Evolutionary conservation across 139 green algal species (phyloP), one percentile per base, ranked within the genome.

Genomic region (Asterochloris erici): DNA sequence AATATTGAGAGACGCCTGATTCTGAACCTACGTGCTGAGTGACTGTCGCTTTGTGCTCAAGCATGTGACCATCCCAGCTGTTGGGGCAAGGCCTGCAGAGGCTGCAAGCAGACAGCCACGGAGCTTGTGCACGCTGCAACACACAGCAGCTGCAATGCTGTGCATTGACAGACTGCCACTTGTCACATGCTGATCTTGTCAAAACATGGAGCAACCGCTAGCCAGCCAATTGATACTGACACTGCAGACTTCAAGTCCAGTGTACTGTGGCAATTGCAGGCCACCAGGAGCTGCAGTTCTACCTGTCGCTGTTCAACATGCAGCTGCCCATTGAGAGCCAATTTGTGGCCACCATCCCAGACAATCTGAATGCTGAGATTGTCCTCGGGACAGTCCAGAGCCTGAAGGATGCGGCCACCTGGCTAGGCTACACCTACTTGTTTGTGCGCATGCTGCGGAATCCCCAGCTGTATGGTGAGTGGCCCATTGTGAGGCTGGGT

Each of bases 311-410:
- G 14, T 94, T 99, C 87, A 99, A 99, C 90, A 90, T 94, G 91
- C 97, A 99, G 91, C 94, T 99, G 85, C 97, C 97, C 60, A 98
- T 99, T 63, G 97, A 99, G 92, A 94, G 84, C 84, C 97, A 99
- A 90, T 96, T 95, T 75, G 88, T 99, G 14, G 86, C 76, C 63
- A 91, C 89, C 27, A 89, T 99, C 29, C 83, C 95, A 11, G 95
- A 99, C 90, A 96, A 94, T 85, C 88, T 99, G 21, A 99, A 99
- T 78, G 97, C 97, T 10, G 97, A 99, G 92, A 85, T 99, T 19
- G 96, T 98, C 77, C 90, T 99, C 81, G 95, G 96, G 15, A 96
- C 92, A 0, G 93, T 96, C 69, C 86, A 93, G 82, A 96, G 92
- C 88, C 77, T 98, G 15, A 84, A 90, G 76, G 95, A 98, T 74